Evolutionary conservation across 2,329 filamentous ascomycete genomes (phyloP), one percentile per base, ranked within the genome.

Genomic region (Magnaporthiopsis incrustans): DNA sequence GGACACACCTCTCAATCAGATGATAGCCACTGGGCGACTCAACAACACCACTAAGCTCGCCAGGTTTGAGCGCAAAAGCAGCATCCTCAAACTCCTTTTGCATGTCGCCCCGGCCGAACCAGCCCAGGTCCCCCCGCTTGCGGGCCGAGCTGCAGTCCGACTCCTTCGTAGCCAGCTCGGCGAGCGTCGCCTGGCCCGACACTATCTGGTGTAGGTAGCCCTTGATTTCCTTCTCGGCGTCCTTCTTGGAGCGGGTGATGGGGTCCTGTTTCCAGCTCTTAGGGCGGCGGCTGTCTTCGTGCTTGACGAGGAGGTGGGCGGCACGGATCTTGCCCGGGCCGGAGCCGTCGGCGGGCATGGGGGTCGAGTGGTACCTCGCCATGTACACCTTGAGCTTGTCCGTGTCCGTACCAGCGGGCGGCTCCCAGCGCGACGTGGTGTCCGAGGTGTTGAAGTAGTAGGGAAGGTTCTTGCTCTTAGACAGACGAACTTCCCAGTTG

Each of bases 51-150:
- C 93, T 97, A 72, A 98, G 87, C 77, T 97, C 86, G 44, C 92
- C 93, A 2, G 89, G 88, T 76, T 93, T 85, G 64, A 99, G 82
- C n/a, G 85, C 88, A 78, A 99, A 99, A 1, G 95, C 90, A 5
- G 93, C 93, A 64, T 97, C 92, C 78, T 99, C 95, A 73, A 99
- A 99, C 78, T 97, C 94, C 80, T 93, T 94, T 76, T 99, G 95
- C 95, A 99, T 99, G 72, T 98, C 94, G 33, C 92, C 92, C 71
- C 85, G 88, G 64, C 92, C 93, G 76, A 99, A 99, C 77, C 93
- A 97, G 26, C 95, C 95, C 79, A 99, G 79, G 75, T 99, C 95
- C 65, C 95, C 95, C 69, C 88, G 86, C 84, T 98, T 99, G 71
- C 92, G 86, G 35, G 95, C 93, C 71, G 92, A 97, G 77, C 91